Conservation (phyloP, 164 flowering plant species). For the Tinospora cordifolia region DNA sequence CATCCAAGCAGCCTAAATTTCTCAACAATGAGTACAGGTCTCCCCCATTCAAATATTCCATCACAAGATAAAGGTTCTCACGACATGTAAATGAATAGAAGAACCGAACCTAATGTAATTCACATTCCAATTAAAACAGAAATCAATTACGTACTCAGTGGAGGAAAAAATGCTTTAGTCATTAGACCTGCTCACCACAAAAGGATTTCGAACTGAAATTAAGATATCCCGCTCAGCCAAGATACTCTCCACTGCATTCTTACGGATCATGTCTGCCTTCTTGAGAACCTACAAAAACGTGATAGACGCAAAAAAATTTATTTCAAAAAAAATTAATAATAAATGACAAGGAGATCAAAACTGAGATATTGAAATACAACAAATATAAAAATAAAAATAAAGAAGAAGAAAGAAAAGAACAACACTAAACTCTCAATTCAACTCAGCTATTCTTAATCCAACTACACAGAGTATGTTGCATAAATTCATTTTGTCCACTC, state of each 20-base stretch:
- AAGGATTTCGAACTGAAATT: constrained; percentile 93
- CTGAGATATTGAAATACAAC: not conserved
- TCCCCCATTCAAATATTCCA: constrained; percentile 99
- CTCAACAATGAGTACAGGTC: constrained; percentile 91
- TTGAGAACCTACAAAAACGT: constrained; percentile 60
- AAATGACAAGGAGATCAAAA: not conserved
- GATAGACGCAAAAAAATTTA: constrained; percentile 1
- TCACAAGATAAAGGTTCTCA: constrained; percentile 94
- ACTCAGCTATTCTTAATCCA: too few species aligned
- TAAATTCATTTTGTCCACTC: too few species aligned
- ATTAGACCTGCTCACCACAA: constrained; percentile 81
- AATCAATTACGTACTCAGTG: not conserved
- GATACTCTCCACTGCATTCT: constrained; percentile 99
- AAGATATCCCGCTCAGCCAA: constrained; percentile 96
- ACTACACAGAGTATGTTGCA: too few species aligned
- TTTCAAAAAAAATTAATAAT: too few species aligned
- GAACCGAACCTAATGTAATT: constrained; percentile 79
- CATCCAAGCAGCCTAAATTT: constrained; percentile 96
- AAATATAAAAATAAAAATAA: not conserved
- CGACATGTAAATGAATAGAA: constrained; percentile 98
- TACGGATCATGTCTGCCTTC: constrained; percentile 98
- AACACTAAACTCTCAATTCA: too few species aligned
- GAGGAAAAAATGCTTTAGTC: constrained; percentile 8
- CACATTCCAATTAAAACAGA: constrained; percentile 22
- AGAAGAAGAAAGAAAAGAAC: too few species aligned